Percentiles rank a stretch among this genome's conserved stretches.
Conservation (phyloP, 768 basidiomycete species). For the Kwoniella sp. region DNA sequence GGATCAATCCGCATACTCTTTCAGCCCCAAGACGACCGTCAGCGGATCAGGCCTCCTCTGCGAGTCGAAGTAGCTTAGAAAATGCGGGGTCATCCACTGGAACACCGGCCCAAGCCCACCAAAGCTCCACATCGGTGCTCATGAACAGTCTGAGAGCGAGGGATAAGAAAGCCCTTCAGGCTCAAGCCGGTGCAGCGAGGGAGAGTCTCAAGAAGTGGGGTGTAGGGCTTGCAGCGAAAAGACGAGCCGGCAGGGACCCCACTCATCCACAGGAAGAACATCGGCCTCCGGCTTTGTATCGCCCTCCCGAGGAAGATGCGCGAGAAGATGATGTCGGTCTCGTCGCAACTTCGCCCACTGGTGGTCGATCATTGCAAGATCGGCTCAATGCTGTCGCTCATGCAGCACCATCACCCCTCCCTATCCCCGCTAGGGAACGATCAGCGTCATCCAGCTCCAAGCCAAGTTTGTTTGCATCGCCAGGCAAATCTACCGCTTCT, state of each 20-base stretch:
- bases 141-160: slow-evolving; percentile 73
- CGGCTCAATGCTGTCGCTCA: slow-evolving; percentile 44
- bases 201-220: slow-evolving; percentile 93
- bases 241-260: slow-evolving; percentile 21
- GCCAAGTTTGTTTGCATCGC: slow-evolving; percentile 17
- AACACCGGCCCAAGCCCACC: slow-evolving; percentile 10
- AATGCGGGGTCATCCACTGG: background rate
- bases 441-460: slow-evolving; percentile 16
- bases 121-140: slow-evolving; percentile 62
- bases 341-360: slow-evolving; percentile 6
- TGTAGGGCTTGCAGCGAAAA: slow-evolving; percentile 68
- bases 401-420: slow-evolving; percentile 10
- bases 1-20: background rate
- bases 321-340: slow-evolving; percentile 7
- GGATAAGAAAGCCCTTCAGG: slow-evolving; percentile 83
- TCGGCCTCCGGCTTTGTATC: slow-evolving; percentile 33
- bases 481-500: slow-evolving; percentile 9
- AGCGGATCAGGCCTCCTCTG: background rate
- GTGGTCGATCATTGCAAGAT: slow-evolving; percentile 40
- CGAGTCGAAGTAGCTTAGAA: background rate
- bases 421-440: slow-evolving; percentile 7
- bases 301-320: slow-evolving; percentile 38
- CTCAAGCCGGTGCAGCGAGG: slow-evolving; percentile 67
- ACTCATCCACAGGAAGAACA: slow-evolving; percentile 14
- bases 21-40: background rate